Percentiles rank a stretch among this genome's conserved stretches.
Evolutionary conservation across 176 grass and related monocot genomes (phyloP).

Genomic region (Eleusine coracana): DNA sequence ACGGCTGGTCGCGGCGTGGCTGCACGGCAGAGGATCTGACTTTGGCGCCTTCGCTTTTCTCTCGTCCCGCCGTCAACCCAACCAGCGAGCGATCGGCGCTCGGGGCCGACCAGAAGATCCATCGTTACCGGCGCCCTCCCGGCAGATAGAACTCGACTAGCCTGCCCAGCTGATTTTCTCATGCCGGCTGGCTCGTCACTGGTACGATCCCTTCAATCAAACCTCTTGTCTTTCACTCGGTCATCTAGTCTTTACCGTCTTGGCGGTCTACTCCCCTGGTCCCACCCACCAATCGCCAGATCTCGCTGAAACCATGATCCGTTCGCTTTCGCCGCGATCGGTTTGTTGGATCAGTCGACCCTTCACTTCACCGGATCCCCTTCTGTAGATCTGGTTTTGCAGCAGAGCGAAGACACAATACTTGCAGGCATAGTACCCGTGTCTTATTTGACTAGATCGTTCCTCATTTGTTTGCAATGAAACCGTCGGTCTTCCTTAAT

Average conservation of each 20-base stretch:
- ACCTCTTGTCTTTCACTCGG: neutral
- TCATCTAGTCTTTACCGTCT: neutral
- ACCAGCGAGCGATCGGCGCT: neutral
- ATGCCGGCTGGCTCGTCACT: neutral
- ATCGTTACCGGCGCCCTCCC: neutral
- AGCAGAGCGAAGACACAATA: neutral
- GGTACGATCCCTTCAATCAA: constrained; percentile 6
- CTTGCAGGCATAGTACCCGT: neutral
- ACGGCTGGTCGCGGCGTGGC: no score
- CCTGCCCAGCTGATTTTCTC: neutral
- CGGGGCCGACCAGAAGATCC: neutral
- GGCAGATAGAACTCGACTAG: neutral
- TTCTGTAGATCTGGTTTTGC: constrained; percentile 9
- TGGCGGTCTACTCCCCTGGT: neutral
- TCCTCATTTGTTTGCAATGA: neutral
- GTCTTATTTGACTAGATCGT: neutral
- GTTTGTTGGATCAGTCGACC: neutral
- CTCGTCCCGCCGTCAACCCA: neutral
- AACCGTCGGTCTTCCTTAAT: neutral
- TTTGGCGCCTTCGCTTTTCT: neutral
- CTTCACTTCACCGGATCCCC: no score
- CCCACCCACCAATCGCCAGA: neutral
- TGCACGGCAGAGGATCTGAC: no score
- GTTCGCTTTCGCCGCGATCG: neutral
- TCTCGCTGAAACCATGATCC: neutral